Evolutionary conservation across 148 eudicot species (phyloP).

Genomic region (Dysphania ambrosioides): DNA sequence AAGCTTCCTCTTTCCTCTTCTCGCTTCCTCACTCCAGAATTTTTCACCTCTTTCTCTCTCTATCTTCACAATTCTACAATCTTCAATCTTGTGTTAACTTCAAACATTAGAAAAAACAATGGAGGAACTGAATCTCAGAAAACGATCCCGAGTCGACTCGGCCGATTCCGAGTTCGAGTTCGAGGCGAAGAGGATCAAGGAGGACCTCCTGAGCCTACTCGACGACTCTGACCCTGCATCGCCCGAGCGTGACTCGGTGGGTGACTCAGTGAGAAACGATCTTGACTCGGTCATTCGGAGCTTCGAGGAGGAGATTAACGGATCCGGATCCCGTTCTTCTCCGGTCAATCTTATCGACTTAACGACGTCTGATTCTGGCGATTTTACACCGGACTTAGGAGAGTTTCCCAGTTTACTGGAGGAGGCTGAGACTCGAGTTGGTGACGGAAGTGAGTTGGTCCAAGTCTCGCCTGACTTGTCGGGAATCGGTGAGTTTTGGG

Average conservation of each 20-base stretch:
- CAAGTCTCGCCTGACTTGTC: slow-evolving; percentile 39
- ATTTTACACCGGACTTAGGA: slow-evolving; percentile 39
- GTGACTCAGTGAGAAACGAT: slow-evolving; percentile 30
- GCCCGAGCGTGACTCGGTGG: slow-evolving; percentile 28
- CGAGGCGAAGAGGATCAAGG: slow-evolving; percentile 48
- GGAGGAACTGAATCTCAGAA: slow-evolving; percentile 30
- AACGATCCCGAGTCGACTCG: slow-evolving; percentile 50
- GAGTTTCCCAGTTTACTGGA: slow-evolving; percentile 18
- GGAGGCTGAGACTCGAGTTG: slow-evolving; percentile 21
- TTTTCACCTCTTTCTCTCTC: slow-evolving; percentile 2
- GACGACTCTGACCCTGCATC: slow-evolving; percentile 49
- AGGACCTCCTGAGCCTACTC: slow-evolving; percentile 46
- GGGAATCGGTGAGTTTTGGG: slow-evolving; percentile 46
- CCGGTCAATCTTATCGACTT: slow-evolving; percentile 23
- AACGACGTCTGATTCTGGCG: slow-evolving; percentile 34
- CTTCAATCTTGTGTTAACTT: too few relatives aligned
- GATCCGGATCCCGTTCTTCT: slow-evolving; percentile 19
- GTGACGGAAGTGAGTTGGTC: slow-evolving; percentile 32
- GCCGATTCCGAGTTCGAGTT: slow-evolving; percentile 32
- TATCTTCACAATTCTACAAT: too few relatives aligned
- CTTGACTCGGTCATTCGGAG: slow-evolving; percentile 72
- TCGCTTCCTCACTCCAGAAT: too few relatives aligned
- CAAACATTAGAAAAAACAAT: not conserved
- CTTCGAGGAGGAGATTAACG: slow-evolving; percentile 60
- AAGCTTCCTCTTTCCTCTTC: not conserved